phyloP scores from a whole-genome alignment of 495 filamentous ascomycete genomes.

The Parathielavia appendiculata region DNA sequence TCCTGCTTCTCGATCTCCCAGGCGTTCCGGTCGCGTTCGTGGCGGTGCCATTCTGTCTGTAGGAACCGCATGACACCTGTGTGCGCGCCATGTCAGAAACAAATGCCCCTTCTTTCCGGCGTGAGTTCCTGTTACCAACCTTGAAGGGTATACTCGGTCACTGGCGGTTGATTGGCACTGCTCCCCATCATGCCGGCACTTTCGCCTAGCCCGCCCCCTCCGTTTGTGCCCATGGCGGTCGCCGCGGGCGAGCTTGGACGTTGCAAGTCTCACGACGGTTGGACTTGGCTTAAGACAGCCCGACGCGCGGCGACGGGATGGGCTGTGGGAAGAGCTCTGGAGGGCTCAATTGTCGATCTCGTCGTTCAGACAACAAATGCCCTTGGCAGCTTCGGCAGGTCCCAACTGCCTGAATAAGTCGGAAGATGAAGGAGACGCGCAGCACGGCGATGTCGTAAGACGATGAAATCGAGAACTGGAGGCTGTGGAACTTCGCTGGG shows the following conservation, averaged over 20 bases:
- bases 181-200: constrained; percentile 35
- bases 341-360: background rate
- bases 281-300: constrained; percentile 23
- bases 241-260: constrained; percentile 57
- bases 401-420: background rate
- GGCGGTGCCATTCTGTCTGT: constrained; percentile 97
- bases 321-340: background rate
- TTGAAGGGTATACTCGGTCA: constrained; percentile 98
- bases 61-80: constrained; percentile 98
- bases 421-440: background rate
- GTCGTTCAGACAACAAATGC: background rate
- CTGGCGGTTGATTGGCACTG: constrained; percentile 59
- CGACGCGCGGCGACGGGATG: constrained; percentile 18
- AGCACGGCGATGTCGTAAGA: background rate
- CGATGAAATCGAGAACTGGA: background rate
- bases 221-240: constrained; percentile 60
- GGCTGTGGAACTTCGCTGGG: no score
- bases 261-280: constrained; percentile 7
- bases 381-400: background rate
- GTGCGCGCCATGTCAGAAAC: constrained; percentile 14
- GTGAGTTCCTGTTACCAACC: constrained; percentile 48
- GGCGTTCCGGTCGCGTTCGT: constrained; percentile 94
- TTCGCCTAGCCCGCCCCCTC: constrained; percentile 53
- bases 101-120: background rate
- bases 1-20: constrained; percentile 99